Percentiles rank a stretch among this genome's conserved stretches.
Evolutionary conservation across 805 yeast genomes (phyloP).

Genomic region (Saturnispora sekii): DNA sequence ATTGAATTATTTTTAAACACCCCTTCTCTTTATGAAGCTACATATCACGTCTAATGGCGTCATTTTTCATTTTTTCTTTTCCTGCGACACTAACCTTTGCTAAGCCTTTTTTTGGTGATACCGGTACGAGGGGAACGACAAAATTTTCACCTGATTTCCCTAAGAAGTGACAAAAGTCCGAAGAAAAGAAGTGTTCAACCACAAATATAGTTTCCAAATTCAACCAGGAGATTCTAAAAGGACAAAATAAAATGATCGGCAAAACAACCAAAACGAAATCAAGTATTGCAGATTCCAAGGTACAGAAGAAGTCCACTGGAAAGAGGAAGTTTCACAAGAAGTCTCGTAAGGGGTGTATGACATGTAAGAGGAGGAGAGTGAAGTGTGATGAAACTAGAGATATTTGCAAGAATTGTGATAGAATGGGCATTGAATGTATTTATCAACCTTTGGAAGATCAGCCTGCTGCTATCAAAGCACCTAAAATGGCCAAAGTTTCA

Average conservation of each 20-base stretch:
- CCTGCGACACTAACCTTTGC: background rate
- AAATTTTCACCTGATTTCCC: background rate
- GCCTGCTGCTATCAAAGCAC: background rate
- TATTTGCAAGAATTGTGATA: slow-evolving; percentile 64
- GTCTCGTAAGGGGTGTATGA: slow-evolving; percentile 79
- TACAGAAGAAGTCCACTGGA: slow-evolving; percentile 39
- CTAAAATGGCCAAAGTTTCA: background rate
- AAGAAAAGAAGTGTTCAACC: slow-evolving; percentile 5
- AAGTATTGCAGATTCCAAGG: slow-evolving; percentile 7
- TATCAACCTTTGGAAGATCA: slow-evolving; percentile 27
- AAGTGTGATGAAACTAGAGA: slow-evolving; percentile 90
- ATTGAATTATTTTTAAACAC: no score
- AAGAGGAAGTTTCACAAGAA: slow-evolving; percentile 86
- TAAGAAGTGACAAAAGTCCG: background rate
- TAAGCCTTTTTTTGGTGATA: background rate
- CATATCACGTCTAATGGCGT: no score
- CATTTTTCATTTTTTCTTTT: no score
- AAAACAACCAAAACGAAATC: no score
- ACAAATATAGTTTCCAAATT: background rate
- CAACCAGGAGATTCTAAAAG: background rate
- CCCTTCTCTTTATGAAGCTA: no score
- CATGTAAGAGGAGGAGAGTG: slow-evolving; percentile 83
- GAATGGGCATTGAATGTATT: slow-evolving; percentile 71
- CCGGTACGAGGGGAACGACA: slow-evolving; percentile 12
- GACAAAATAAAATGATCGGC: background rate